Percentiles rank a stretch among this genome's conserved stretches.
Conservation (phyloP, 768 basidiomycete genomes). For the Leucocoprinus birnbaumii region DNA sequence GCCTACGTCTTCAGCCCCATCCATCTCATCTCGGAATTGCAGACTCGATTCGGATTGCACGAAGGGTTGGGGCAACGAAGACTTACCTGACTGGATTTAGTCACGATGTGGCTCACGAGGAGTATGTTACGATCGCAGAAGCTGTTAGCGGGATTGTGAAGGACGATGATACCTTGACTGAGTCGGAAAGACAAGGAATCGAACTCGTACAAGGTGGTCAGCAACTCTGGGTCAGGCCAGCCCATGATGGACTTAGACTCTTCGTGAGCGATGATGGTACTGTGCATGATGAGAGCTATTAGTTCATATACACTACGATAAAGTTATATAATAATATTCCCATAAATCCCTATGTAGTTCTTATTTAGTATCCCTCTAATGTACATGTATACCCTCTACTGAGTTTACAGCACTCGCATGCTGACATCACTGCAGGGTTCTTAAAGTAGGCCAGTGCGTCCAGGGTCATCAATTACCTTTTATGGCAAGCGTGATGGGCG, state of each 20-base stretch:
- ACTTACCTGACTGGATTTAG: constrained; percentile 77
- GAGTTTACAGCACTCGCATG: too few relatives aligned
- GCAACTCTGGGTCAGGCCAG: constrained; percentile 62
- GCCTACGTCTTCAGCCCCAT: constrained; percentile 61
- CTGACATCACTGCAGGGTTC: too few relatives aligned
- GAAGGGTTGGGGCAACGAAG: constrained; percentile 52
- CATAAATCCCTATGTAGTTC: not conserved
- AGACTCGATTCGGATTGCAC: constrained; percentile 53
- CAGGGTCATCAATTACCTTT: not conserved
- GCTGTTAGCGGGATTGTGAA: constrained; percentile 35
- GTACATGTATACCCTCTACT: not conserved
- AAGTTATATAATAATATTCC: not conserved
- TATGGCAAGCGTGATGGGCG: constrained; percentile 9
- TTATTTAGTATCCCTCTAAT: too few relatives aligned
- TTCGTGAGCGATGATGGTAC: constrained; percentile 35
- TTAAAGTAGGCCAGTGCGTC: too few relatives aligned
- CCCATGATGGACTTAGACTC: constrained; percentile 71
- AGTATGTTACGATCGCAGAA: constrained; percentile 66
- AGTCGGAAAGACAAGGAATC: constrained; percentile 39
- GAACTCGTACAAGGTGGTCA: constrained; percentile 45
- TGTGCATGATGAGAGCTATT: constrained; percentile 54
- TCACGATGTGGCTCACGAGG: constrained; percentile 77
- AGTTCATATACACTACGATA: not conserved
- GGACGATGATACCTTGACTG: constrained; percentile 25
- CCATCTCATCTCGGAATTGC: constrained; percentile 80